A percentile compares a stretch with the other conserved stretches of the same genome.
These are phyloP conservation scores for Fusarium sp. DNA, from an alignment of 2,329 filamentous ascomycete genomes.

Conservation along the genomic window DNA sequence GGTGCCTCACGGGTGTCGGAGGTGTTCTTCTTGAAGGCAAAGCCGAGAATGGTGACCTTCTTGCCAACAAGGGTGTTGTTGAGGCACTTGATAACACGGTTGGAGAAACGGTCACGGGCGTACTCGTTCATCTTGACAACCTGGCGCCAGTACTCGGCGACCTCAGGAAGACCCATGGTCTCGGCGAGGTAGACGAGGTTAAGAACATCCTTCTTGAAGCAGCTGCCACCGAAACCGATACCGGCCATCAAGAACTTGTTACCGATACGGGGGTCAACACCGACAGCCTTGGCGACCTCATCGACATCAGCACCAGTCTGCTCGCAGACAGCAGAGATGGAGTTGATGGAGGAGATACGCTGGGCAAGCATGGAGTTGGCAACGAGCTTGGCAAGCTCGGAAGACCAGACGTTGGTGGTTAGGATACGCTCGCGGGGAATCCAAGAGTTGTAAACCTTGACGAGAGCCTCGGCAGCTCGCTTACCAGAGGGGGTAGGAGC, in stretches of 20 bases:
- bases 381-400: slow-evolving; percentile 81
- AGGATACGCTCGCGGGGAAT: slow-evolving; percentile 74
- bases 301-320: slow-evolving; percentile 79
- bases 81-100: slow-evolving; percentile 72
- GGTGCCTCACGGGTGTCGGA: slow-evolving; percentile 78
- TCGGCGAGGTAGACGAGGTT: slow-evolving; percentile 80
- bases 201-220: slow-evolving; percentile 84
- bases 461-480: slow-evolving; percentile 71
- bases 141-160: slow-evolving; percentile 79
- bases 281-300: slow-evolving; percentile 74
- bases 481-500: slow-evolving; percentile 68
- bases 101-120: slow-evolving; percentile 75
- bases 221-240: slow-evolving; percentile 82
- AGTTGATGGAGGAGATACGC: slow-evolving; percentile 83
- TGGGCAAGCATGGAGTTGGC: slow-evolving; percentile 85
- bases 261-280: slow-evolving; percentile 77
- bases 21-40: slow-evolving; percentile 84
- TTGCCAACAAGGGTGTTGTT: slow-evolving; percentile 76
- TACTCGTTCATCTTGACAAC: slow-evolving; percentile 83
- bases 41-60: slow-evolving; percentile 78
- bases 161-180: slow-evolving; percentile 74
- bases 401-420: slow-evolving; percentile 79
- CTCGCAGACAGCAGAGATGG: slow-evolving; percentile 83
- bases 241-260: slow-evolving; percentile 78
- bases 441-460: slow-evolving; percentile 76